These are phyloP conservation scores for Nicotiana tabacum DNA, from an alignment of 257 asterid species.

Conservation along the genomic window DNA sequence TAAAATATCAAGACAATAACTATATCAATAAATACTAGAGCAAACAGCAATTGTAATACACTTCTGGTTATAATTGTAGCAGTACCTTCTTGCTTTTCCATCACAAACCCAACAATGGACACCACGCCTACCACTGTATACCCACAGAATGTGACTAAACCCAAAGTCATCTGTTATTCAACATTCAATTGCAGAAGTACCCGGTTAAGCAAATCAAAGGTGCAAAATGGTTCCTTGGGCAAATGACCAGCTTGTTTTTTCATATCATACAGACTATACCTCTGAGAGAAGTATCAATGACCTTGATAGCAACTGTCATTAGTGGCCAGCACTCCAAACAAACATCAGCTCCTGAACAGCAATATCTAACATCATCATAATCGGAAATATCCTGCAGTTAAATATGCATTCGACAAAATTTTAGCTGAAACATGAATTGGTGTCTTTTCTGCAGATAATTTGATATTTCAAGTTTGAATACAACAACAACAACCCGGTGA, in stretches of 20 bases:
- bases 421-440: constrained; percentile 4
- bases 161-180: constrained; percentile 74
- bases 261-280: constrained; percentile 32
- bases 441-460: not conserved
- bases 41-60: not conserved
- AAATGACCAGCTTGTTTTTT: not conserved
- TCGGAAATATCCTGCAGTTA: constrained; percentile 76
- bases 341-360: constrained; percentile 95
- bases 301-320: constrained; percentile 90
- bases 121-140: constrained; percentile 94
- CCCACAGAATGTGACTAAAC: constrained; percentile 87
- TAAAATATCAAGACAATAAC: not conserved
- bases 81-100: constrained; percentile 84
- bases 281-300: constrained; percentile 85
- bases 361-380: constrained; percentile 91
- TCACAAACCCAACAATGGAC: constrained; percentile 99
- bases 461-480: not conserved
- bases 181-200: not conserved
- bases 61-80: constrained; percentile 1
- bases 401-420: constrained; percentile 7
- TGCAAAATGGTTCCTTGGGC: not conserved
- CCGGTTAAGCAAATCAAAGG: not conserved
- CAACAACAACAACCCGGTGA: no score
- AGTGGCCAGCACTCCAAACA: constrained; percentile 91
- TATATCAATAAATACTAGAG: not conserved